Base-by-base conservation (phyloP, 164 flowering plant species). In the Taxillus chinensis region DNA sequence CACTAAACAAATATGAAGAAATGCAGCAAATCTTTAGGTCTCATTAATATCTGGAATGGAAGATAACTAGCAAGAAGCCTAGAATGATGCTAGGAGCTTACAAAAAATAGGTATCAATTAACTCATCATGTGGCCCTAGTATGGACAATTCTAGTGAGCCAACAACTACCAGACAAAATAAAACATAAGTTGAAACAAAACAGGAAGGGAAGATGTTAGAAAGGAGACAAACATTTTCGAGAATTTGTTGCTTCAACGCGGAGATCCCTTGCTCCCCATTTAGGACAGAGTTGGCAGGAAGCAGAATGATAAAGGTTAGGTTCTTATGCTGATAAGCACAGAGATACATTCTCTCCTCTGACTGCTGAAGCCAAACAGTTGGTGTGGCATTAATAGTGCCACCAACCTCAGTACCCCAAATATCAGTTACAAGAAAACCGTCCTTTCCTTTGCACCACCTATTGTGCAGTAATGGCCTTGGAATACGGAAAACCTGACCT, bases 381-480 rank as follows among this genome's bases (percentile, higher is more conserved):
- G 97, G 92, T n/a, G 76, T 76, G 39, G 78, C 65, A 71, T 74
- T 68, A 75, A 68, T 48, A 59, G 62, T 65, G 62, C 68, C 71
- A 57, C 78, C 82, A 66, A 65, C 70, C 48, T 85, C 93, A 27
- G 67, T 55, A 71, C 85, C 83, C 96, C 95, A 87, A 57, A 75
- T 77, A 69, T 89, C 89, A 64, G 95, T 81, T 16, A 75, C 77
- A 65, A 91, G 85, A 72, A 89, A 95, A 42, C 96, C 96, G 74
- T 89, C 99, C 70, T 89, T 89, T 68, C 86, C 96, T 76, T 76
- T 95, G 10, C 74, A 78, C 99, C 99, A 95, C 67, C 76, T 87
- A 61, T 68, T 77, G 64, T 73, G 85, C 73, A 80, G 86, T 61
- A 95, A 71, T 45, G 97, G 96, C 74, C 96, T 79, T 64, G 74